phyloP scores from a whole-genome alignment of 768 basidiomycete species.

The Tylopilus sp. region DNA sequence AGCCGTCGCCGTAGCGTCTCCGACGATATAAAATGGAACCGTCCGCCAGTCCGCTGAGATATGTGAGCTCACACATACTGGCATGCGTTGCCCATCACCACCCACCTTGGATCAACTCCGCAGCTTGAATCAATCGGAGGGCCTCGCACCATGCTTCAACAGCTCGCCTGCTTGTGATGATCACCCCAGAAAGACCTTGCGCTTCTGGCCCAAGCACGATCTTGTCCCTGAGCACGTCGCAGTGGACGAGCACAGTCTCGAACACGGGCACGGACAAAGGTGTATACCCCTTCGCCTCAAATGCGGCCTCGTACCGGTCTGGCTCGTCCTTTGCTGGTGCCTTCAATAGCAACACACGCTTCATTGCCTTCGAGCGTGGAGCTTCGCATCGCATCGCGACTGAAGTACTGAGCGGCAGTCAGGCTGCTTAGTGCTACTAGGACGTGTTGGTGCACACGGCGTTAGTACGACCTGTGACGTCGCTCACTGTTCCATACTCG shows the following conservation, averaged over 20 bases:
- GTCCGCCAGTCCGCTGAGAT: conserved; percentile 46
- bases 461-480: too few relatives aligned
- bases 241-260: conserved; percentile 58
- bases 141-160: conserved; percentile 67
- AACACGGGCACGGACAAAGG: conserved; percentile 67
- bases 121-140: conserved; percentile 14
- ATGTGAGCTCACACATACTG: background rate
- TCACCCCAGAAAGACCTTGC: conserved; percentile 49
- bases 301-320: conserved; percentile 60
- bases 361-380: too few relatives aligned
- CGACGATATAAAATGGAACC: conserved; percentile 78
- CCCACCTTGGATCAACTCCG: conserved; percentile 13
- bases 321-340: conserved; percentile 29
- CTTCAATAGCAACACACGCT: conserved; percentile 42
- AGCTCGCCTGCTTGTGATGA: conserved; percentile 76
- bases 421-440: too few relatives aligned
- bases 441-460: too few relatives aligned
- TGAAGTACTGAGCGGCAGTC: too few relatives aligned
- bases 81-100: background rate
- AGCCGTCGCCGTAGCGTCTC: conserved; percentile 55
- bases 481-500: too few relatives aligned
- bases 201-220: conserved; percentile 37
- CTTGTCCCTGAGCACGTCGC: conserved; percentile 40
- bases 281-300: conserved; percentile 45
- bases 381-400: too few relatives aligned